Base-by-base conservation (phyloP, 768 basidiomycete species). In the Lentinula detonsa region DNA sequence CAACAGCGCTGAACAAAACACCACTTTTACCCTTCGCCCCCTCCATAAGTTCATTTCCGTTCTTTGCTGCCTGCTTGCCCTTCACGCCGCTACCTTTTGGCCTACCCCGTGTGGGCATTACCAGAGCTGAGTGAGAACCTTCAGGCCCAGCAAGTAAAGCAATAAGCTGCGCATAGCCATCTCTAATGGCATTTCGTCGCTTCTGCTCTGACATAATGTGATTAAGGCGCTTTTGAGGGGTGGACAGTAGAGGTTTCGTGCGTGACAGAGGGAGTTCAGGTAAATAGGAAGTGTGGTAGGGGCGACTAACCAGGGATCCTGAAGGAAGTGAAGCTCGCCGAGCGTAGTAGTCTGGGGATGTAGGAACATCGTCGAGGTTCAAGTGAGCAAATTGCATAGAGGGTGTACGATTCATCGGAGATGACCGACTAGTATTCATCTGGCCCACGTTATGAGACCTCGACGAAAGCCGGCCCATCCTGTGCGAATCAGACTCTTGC, bases 141-240 rank as follows among this genome's bases (percentile, higher is more conserved):
- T 85, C 87, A n/a, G 91, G 90, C 7, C 34, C 50, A 0, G 91
- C 85, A 58, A 95, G 85, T 23, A 96, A 76, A 0, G 86, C 75
- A 35, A 93, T 93, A 45, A 96, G 75, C 69, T 93, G 91, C 1
- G 91, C 86, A 73, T 95, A 96, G 43, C 93, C 93, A 63, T 91
- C 88, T 45, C 91, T 86, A 65, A 96, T 96, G 55, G 91, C 90
- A 68, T 95, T 95, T 9, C 94, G 85, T 7, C 94, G 90, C 68
- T 92, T 92, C 74, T 96, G 93, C 71, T 96, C 94, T 6, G 91
- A 93, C 83, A 93, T 87, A 78, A 96, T 95, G 76, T 96, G 93
- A 70, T 95, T 94, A 15, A 92, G 82, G 11, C 93, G 84, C 68
- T 94, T 93, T 73, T 95, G 91, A 0, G 91, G 91, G 4, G 85